Evolutionary conservation across 306 rosid species (phyloP).

Genomic region (Luffa aegyptiaca): DNA sequence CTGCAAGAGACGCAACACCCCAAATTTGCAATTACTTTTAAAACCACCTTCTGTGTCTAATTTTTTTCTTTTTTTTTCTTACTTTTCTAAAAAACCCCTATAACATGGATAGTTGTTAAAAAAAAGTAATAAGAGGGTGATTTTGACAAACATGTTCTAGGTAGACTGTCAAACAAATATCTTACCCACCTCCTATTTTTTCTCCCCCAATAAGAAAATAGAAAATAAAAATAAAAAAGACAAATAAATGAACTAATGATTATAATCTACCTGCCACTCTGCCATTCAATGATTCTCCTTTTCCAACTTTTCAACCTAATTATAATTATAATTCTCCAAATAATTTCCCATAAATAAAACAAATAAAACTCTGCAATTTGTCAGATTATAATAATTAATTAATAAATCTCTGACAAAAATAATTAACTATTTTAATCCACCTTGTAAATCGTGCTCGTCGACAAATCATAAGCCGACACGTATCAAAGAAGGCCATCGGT

Average conservation of each 20-base stretch:
- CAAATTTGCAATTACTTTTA: too few relatives aligned
- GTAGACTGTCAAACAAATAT: background rate
- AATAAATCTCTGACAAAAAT: background rate
- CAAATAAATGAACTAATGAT: background rate
- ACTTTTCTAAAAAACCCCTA: too few relatives aligned
- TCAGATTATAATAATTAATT: background rate
- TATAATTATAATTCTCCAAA: constrained; percentile 1
- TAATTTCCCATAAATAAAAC: background rate
- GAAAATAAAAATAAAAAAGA: background rate
- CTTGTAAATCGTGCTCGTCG: background rate
- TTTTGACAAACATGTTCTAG: background rate
- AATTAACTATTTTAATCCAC: background rate
- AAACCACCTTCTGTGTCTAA: too few relatives aligned
- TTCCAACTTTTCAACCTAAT: constrained; percentile 4
- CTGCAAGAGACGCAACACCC: too few relatives aligned
- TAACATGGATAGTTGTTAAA: background rate
- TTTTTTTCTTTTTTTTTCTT: too few relatives aligned
- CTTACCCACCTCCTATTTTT: background rate
- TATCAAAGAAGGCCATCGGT: background rate
- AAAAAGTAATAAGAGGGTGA: background rate
- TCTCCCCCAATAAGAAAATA: background rate
- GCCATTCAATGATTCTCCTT: constrained; percentile 2
- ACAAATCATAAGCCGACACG: background rate
- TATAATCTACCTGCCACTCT: constrained; percentile 1
- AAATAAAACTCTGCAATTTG: background rate